A percentile compares a stretch with the other conserved stretches of the same genome.
phyloP scores from a whole-genome alignment of 169 alveolate genomes.

The Perkinsus olseni region DNA sequence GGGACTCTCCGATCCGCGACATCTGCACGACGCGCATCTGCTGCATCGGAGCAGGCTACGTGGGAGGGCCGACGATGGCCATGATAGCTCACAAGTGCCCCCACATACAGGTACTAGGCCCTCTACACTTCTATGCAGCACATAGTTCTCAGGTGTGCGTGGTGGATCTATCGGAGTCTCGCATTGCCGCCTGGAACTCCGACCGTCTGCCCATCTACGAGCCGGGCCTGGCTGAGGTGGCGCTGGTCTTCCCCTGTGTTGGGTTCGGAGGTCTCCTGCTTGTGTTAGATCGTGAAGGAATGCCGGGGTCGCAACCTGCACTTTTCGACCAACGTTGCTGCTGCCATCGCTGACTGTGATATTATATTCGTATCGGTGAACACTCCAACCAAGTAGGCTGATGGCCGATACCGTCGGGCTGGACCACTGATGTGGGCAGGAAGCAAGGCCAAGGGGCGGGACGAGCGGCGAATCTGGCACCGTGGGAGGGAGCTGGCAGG shows the following conservation, averaged over 20 bases:
- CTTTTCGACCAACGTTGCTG: constrained; percentile 61
- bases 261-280: not conserved
- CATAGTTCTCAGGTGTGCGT: constrained; percentile 40
- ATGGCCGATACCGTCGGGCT: not conserved
- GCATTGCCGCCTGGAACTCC: constrained; percentile 63
- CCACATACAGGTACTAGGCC: constrained; percentile 7
- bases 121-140: too few species aligned
- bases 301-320: constrained; percentile 49
- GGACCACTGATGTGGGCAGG: not conserved
- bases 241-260: not conserved
- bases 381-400: constrained; percentile 66
- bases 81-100: constrained; percentile 70
- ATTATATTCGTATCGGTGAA: constrained; percentile 75
- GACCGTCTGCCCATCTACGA: constrained; percentile 69
- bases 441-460: constrained; percentile 46
- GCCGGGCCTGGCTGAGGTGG: constrained; percentile 50
- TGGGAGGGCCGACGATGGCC: constrained; percentile 83
- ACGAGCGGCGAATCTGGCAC: constrained; percentile 47
- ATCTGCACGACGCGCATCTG: constrained; percentile 31
- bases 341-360: constrained; percentile 56
- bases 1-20: not conserved
- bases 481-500: constrained; percentile 49
- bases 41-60: constrained; percentile 87
- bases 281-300: constrained; percentile 15
- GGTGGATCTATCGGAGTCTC: constrained; percentile 49